Base-by-base conservation (phyloP, 2,329 filamentous ascomycete species). In the Bipolaris gigantea region DNA sequence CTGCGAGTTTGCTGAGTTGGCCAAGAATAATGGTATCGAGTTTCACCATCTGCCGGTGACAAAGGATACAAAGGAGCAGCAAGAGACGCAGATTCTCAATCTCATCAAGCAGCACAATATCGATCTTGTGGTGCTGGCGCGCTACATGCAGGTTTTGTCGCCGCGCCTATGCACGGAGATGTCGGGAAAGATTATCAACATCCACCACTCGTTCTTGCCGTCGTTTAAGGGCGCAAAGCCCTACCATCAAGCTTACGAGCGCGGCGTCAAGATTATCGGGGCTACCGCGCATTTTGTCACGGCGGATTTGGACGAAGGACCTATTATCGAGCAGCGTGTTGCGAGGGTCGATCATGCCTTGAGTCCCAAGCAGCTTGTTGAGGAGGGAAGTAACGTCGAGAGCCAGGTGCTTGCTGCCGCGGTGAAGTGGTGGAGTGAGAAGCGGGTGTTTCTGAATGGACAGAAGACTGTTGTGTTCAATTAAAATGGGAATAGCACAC, bases 111-210 rank as follows among this genome's bases (percentile, higher is more conserved):
- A 87, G 75, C 79, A 92, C 74, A 76, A 83, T 61, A 84, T 94
- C 68, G 90, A 94, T 70, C 83, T 94, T 48, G 83, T 94, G 48
- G 89, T 94, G 1, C 79, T 94, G 42, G 90, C 90, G 6, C 85
- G 90, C 55, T 94, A 94, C 78, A 94, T 94, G 90, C 90, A 94
- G 77, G 89, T 94, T 30, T 81, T 94, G 10, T 89, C 86, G 19
- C 89, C 89, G 0, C 83, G 77, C 8, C 79, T 94, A 36, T 94
- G 90, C 78, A 77, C 81, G 53, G 89, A 85, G 65, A 92, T 94
- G 89, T 88, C 85, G 46, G 90, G 90, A 54, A 86, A 85, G 72
- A 94, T 94, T 77, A 93, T 94, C 87, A 94, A 94, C 78, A 93
- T 94, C 75, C 90, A 94, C 78, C 90, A 94, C 78, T 88, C 84